Conservation (phyloP, 768 basidiomycete species). For the Tulasnella sp. region DNA sequence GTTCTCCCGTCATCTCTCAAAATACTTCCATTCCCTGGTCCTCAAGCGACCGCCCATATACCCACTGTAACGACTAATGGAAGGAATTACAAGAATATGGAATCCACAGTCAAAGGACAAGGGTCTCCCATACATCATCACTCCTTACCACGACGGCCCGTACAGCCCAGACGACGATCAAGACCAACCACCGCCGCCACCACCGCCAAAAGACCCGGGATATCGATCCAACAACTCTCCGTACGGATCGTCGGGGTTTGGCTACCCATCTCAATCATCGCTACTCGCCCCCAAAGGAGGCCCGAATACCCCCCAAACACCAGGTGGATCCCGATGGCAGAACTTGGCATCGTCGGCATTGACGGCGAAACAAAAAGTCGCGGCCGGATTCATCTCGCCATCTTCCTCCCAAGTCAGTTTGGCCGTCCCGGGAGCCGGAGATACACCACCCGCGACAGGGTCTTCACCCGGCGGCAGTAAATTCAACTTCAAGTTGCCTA, state of each 20-base stretch:
- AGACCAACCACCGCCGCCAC: not conserved
- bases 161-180: not conserved
- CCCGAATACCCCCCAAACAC: not conserved
- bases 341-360: not conserved
- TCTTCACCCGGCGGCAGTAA: not conserved
- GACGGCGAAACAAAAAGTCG: not conserved
- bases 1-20: not conserved
- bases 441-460: not conserved
- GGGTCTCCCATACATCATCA: not conserved
- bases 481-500: slow-evolving; percentile 6
- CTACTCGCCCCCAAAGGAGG: not conserved
- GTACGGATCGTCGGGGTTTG: not conserved
- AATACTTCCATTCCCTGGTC: not conserved
- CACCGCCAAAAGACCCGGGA: slow-evolving; percentile 7
- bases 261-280: slow-evolving; percentile 1
- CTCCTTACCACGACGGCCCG: not conserved
- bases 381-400: not conserved
- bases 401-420: not conserved
- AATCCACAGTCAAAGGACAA: not conserved
- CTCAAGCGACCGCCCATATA: not conserved
- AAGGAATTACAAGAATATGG: not conserved
- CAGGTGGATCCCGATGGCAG: not conserved
- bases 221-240: not conserved
- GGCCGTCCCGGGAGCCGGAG: not conserved
- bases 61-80: not conserved